Conservation (phyloP, 192 early-diverging fungal species). For the Linnemannia elongata region DNA sequence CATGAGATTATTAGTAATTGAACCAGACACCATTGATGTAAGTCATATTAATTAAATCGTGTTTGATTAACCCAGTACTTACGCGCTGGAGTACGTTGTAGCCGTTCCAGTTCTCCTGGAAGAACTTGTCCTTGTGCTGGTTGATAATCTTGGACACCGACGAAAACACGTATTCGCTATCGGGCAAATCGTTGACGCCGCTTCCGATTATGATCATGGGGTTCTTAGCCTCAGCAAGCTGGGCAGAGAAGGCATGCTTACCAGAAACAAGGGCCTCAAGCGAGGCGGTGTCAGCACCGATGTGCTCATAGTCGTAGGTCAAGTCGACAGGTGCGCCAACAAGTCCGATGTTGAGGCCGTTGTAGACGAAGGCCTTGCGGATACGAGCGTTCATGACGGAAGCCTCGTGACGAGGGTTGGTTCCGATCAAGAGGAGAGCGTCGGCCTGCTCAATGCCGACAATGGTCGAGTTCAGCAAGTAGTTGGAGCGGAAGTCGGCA, state of each 20-base stretch:
- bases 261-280: constrained; percentile 81
- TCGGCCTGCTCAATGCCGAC: constrained; percentile 96
- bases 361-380: constrained; percentile 92
- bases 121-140: constrained; percentile 75
- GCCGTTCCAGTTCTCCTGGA: constrained; percentile 87
- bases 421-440: constrained; percentile 89
- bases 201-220: constrained; percentile 94
- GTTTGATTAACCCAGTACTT: constrained; percentile 35
- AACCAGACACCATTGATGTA: neutral
- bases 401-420: constrained; percentile 97
- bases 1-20: neutral
- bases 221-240: constrained; percentile 86
- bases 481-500: constrained; percentile 91
- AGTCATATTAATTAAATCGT: neutral
- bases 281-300: constrained; percentile 74
- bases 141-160: constrained; percentile 80
- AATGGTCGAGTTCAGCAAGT: constrained; percentile 87
- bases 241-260: constrained; percentile 78
- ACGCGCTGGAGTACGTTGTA: constrained; percentile 92
- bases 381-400: constrained; percentile 96
- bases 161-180: constrained; percentile 80
- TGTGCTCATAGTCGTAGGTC: constrained; percentile 92
- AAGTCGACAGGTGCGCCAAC: constrained; percentile 84
- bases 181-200: constrained; percentile 80
- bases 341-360: constrained; percentile 82